A percentile compares a stretch with the other conserved stretches of the same genome.
These are phyloP conservation scores for Olyra latifolia DNA, from an alignment of 176 grass and related monocot species.

Conservation along the genomic window DNA sequence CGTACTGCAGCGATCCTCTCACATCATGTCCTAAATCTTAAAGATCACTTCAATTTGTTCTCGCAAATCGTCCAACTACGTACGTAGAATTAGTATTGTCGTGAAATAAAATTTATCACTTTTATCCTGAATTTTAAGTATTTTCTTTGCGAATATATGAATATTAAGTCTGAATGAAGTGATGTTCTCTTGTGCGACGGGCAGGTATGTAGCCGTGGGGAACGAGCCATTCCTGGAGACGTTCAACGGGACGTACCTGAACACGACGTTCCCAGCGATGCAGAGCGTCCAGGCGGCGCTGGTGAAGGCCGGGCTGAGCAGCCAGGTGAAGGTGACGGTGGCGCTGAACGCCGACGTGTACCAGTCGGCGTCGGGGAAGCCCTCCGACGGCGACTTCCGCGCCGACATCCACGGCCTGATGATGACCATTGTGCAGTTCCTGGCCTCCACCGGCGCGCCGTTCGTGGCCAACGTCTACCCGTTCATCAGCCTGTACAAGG, in stretches of 20 bases:
- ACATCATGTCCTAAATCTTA: not conserved
- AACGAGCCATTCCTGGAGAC: slow-evolving; percentile 83
- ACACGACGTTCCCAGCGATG: slow-evolving; percentile 77
- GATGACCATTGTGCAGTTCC: slow-evolving; percentile 62
- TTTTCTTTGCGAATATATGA: not conserved
- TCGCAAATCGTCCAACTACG: not conserved
- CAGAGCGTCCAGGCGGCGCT: slow-evolving; percentile 82
- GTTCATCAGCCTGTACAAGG: slow-evolving; percentile 73
- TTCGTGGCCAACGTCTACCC: slow-evolving; percentile 86
- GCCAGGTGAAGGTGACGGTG: slow-evolving; percentile 72
- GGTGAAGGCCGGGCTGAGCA: slow-evolving; percentile 53
- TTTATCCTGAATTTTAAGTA: not conserved
- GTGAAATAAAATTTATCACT: not conserved
- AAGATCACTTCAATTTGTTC: not conserved
- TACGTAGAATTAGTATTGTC: not conserved
- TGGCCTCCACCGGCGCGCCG: slow-evolving; percentile 57
- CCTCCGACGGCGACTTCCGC: slow-evolving; percentile 80
- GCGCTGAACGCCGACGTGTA: slow-evolving; percentile 87
- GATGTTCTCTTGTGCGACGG: not conserved
- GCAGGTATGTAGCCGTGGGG: slow-evolving; percentile 73
- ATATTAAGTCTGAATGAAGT: not conserved
- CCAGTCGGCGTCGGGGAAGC: slow-evolving; percentile 48
- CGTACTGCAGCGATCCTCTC: not conserved
- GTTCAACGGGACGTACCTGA: slow-evolving; percentile 72
- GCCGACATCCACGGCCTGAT: slow-evolving; percentile 68